These are phyloP conservation scores for Trichophyton benhamiae DNA, from an alignment of 2,329 filamentous ascomycete genomes.

Conservation along the genomic window DNA sequence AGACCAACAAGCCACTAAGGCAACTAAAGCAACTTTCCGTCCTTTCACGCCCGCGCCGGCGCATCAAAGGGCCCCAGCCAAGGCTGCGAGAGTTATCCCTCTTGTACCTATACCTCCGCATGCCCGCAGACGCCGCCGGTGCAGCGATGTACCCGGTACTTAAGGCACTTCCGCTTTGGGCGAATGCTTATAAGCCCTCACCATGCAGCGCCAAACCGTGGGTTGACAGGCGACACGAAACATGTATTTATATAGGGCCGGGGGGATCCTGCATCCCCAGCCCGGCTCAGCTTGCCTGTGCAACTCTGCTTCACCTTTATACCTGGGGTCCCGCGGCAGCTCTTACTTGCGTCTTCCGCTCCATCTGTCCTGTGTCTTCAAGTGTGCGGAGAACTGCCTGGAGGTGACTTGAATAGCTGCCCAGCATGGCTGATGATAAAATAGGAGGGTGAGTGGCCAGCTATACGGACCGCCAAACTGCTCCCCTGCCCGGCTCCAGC, in stretches of 20 bases:
- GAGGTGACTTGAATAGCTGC: not conserved
- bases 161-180: not conserved
- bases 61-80: not conserved
- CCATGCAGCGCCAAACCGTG: not conserved
- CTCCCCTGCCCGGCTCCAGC: not conserved
- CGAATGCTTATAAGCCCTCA: not conserved
- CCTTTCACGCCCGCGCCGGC: not conserved
- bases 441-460: not conserved
- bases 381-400: too few relatives aligned
- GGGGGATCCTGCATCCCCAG: not conserved
- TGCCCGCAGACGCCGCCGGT: not conserved
- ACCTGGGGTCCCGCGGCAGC: not conserved
- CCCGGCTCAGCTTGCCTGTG: not conserved
- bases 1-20: not conserved
- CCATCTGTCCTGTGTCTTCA: not conserved
- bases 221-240: not conserved
- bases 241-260: not conserved
- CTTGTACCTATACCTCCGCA: not conserved
- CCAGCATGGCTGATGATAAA: not conserved
- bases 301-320: not conserved
- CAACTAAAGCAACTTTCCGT: not conserved
- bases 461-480: too few relatives aligned
- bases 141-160: not conserved
- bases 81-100: not conserved
- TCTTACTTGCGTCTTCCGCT: not conserved